These are phyloP conservation scores for Apophysomyces trapeziformis DNA, from an alignment of 371 early-diverging fungal species.

Conservation along the genomic window DNA sequence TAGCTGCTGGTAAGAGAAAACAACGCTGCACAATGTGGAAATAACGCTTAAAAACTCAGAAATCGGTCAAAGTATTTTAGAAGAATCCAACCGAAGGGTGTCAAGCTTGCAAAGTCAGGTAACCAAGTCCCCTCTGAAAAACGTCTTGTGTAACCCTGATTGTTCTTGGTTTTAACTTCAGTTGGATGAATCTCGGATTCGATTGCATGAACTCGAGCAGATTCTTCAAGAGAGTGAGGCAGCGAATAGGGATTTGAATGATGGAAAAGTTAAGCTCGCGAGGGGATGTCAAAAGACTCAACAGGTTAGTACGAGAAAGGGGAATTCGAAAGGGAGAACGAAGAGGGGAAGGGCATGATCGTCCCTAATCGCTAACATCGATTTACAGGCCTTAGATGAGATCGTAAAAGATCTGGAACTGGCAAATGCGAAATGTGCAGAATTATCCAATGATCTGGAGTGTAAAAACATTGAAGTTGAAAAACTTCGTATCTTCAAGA, in stretches of 20 bases:
- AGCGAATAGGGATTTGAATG: constrained; percentile 28
- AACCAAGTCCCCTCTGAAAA: neutral
- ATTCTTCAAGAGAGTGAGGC: constrained; percentile 37
- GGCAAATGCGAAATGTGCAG: constrained; percentile 36
- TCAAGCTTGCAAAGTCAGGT: constrained; percentile 40
- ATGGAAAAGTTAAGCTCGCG: constrained; percentile 30
- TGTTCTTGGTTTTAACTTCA: constrained; percentile 10
- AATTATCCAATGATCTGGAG: constrained; percentile 41
- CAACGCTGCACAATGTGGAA: neutral
- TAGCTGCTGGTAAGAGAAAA: constrained; percentile 47
- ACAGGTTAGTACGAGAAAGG: constrained; percentile 29
- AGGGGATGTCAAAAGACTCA: constrained; percentile 50
- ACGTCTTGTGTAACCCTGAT: constrained; percentile 7
- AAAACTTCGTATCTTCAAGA: constrained; percentile 45
- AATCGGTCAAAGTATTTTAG: constrained; percentile 50
- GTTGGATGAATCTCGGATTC: constrained; percentile 33
- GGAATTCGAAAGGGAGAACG: neutral
- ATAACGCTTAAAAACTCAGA: constrained; percentile 18
- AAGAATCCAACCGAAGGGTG: constrained; percentile 37
- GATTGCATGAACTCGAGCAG: constrained; percentile 32
- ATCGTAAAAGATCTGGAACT: constrained; percentile 35
- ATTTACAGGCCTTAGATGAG: neutral
- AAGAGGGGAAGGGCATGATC: neutral
- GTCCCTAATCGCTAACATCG: neutral
- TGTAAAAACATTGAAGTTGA: constrained; percentile 39